Evolutionary conservation across 2,329 filamentous ascomycete genomes (phyloP).

Genomic region (Sporothrix dimorphospora): DNA sequence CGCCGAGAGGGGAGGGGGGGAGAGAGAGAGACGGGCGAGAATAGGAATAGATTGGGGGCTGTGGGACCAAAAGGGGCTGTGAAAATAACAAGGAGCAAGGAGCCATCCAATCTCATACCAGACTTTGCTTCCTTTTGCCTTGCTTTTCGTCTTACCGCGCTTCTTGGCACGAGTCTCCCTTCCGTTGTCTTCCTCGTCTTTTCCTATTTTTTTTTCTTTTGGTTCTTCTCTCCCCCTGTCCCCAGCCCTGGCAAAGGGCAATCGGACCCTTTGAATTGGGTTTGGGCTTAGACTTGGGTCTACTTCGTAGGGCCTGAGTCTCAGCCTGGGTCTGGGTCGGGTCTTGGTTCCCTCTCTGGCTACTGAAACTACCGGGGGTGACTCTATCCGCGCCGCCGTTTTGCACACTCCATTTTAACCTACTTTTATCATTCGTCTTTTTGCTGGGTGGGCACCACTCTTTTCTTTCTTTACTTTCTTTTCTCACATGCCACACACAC

Average conservation of each 20-base stretch:
- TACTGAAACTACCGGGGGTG: background rate
- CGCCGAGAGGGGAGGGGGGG: constrained; percentile 1
- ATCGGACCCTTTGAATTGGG: constrained; percentile 18
- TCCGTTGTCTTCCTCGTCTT: background rate
- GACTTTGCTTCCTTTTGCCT: background rate
- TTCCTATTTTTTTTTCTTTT: background rate
- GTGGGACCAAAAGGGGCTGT: background rate
- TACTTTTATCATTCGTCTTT: constrained; percentile 24
- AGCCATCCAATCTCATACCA: background rate
- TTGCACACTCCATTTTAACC: background rate
- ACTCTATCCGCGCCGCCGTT: background rate
- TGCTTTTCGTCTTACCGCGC: background rate
- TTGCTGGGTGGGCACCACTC: constrained; percentile 2
- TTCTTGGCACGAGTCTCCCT: background rate
- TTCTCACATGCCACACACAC: background rate
- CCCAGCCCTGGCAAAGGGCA: background rate
- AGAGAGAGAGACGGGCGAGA: background rate
- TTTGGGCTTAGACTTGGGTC: background rate
- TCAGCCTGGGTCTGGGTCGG: background rate
- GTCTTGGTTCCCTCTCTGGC: background rate
- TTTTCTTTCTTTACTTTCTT: background rate
- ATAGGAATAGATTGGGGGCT: background rate
- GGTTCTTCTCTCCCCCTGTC: background rate
- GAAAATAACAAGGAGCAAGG: background rate
- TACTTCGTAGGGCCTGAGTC: background rate